Evolutionary conservation across 2,329 filamentous ascomycete species (phyloP).

Genomic region (Penicillium fuscoglaucum): DNA sequence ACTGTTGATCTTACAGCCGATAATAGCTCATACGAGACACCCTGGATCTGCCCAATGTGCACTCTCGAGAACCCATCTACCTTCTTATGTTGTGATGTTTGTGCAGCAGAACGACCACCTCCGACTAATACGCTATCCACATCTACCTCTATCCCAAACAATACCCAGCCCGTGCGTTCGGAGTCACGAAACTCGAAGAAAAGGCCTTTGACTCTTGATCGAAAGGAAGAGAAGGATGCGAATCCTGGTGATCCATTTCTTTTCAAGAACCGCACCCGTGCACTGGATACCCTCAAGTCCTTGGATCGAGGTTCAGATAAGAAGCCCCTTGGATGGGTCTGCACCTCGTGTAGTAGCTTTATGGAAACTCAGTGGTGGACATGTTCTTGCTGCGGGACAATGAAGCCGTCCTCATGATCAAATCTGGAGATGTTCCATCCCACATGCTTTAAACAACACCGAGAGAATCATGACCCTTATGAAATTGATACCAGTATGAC

Average conservation of each 20-base stretch:
- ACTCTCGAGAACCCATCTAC: conserved; percentile 62
- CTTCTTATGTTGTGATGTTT: conserved; percentile 62
- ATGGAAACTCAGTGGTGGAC: conserved; percentile 68
- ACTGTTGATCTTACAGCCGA: conserved; percentile 22
- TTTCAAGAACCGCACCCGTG: conserved; percentile 33
- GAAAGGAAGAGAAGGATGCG: conserved; percentile 9
- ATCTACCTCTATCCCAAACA: neutral
- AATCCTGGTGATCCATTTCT: conserved; percentile 19
- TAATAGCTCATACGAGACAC: conserved; percentile 39
- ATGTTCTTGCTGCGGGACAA: conserved; percentile 59
- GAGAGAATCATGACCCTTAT: neutral
- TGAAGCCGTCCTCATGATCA: conserved; percentile 55
- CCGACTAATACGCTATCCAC: conserved; percentile 23
- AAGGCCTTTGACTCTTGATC: conserved; percentile 15
- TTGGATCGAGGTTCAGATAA: conserved; percentile 46
- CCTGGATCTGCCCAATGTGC: conserved; percentile 62
- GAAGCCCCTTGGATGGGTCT: conserved; percentile 60
- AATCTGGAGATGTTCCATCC: neutral
- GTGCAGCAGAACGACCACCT: conserved; percentile 55
- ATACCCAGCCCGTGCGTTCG: conserved; percentile 2
- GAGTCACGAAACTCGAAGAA: conserved; percentile 24
- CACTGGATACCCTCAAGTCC: conserved; percentile 40
- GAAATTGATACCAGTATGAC: neutral
- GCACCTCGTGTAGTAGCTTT: conserved; percentile 58
- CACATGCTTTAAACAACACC: neutral